Evolutionary conservation across 2,329 filamentous ascomycete genomes (phyloP).

Genomic region (Pyrenophora teres): DNA sequence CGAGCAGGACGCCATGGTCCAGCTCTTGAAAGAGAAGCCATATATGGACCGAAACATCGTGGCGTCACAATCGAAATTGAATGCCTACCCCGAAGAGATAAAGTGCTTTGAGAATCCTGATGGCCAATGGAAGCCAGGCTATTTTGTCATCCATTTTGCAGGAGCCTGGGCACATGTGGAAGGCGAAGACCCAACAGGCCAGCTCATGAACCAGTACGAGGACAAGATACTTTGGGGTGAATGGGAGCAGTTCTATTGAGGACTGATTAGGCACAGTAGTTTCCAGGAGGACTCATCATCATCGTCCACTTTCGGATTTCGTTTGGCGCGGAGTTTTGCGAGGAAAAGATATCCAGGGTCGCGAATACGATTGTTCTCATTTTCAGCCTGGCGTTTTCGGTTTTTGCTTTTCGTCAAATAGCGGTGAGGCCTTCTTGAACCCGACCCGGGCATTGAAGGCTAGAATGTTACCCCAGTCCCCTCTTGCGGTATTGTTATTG

Average conservation of each 20-base stretch:
- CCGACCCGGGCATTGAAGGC: too few relatives aligned
- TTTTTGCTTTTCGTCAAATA: too few relatives aligned
- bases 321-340: too few relatives aligned
- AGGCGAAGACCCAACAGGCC: slow-evolving; percentile 46
- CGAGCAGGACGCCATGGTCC: slow-evolving; percentile 48
- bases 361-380: too few relatives aligned
- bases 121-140: slow-evolving; percentile 41
- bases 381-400: too few relatives aligned
- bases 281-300: too few relatives aligned
- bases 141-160: slow-evolving; percentile 50
- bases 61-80: slow-evolving; percentile 47
- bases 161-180: slow-evolving; percentile 50
- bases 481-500: too few relatives aligned
- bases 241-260: slow-evolving; percentile 36
- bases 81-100: slow-evolving; percentile 50
- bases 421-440: too few relatives aligned
- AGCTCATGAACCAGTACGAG: slow-evolving; percentile 48
- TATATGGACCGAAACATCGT: slow-evolving; percentile 27
- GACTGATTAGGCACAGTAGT: not conserved
- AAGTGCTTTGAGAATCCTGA: slow-evolving; percentile 42
- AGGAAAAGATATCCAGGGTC: too few relatives aligned
- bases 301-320: too few relatives aligned
- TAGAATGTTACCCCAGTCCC: too few relatives aligned
- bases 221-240: slow-evolving; percentile 41
- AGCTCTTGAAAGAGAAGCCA: slow-evolving; percentile 37